phyloP scores from a whole-genome alignment of 2,329 filamentous ascomycete species.

The Tolypocladium inflatum region DNA sequence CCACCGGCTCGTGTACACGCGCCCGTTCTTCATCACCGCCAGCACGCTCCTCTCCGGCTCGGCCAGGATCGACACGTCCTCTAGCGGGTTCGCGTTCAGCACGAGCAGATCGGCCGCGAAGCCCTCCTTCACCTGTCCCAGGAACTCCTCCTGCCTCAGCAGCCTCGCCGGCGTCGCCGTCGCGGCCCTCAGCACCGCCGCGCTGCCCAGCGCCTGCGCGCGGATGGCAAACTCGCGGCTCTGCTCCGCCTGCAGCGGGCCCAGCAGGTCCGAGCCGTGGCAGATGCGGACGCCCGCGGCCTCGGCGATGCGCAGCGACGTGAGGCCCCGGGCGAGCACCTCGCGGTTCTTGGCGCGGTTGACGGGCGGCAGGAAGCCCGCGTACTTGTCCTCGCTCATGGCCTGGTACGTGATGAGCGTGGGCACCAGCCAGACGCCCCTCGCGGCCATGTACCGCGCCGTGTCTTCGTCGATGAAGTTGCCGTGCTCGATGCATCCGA shows the following conservation, averaged over 20 bases:
- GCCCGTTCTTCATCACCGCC: slow-evolving; percentile 44
- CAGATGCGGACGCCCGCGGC: slow-evolving; percentile 46
- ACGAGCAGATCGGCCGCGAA: slow-evolving; percentile 45
- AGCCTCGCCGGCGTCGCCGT: slow-evolving; percentile 40
- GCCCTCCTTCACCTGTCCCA: slow-evolving; percentile 41
- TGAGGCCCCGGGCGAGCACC: slow-evolving; percentile 36
- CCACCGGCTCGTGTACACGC: slow-evolving; percentile 21
- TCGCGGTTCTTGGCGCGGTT: slow-evolving; percentile 39
- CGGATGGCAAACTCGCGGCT: slow-evolving; percentile 22
- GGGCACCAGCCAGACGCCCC: slow-evolving; percentile 39
- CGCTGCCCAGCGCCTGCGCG: slow-evolving; percentile 10
- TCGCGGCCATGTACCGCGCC: slow-evolving; percentile 39
- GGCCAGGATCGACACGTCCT: slow-evolving; percentile 43
- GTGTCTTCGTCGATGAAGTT: slow-evolving; percentile 33
- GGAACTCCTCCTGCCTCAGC: slow-evolving; percentile 30
- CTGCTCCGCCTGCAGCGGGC: slow-evolving; percentile 19
- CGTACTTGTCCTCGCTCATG: slow-evolving; percentile 34
- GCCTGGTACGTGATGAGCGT: slow-evolving; percentile 43
- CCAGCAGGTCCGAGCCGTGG: slow-evolving; percentile 35
- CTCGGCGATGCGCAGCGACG: slow-evolving; percentile 35
- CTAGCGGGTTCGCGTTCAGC: slow-evolving; percentile 40
- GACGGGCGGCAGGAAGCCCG: slow-evolving; percentile 31
- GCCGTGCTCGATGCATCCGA: slow-evolving; percentile 40
- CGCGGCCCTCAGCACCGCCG: slow-evolving; percentile 17
- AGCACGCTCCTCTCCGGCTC: slow-evolving; percentile 35